Conservation (phyloP, 495 filamentous ascomycete species). For the Podospora pseudocomata region DNA sequence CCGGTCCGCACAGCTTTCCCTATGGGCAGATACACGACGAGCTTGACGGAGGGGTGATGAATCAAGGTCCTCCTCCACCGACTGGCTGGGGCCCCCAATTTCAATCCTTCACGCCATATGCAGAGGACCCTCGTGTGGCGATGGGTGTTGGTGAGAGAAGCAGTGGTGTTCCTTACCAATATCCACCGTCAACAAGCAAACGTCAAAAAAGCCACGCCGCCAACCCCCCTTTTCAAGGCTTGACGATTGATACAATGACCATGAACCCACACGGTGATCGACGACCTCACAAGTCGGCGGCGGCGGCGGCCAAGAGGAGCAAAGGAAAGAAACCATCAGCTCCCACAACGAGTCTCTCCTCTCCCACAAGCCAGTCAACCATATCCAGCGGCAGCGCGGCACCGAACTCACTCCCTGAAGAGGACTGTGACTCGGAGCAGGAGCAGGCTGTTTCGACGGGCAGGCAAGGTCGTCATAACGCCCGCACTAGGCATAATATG, state of each 20-base stretch:
- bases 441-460: not conserved
- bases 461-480: not conserved
- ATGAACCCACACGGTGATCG: not conserved
- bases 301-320: not conserved
- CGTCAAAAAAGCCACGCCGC: not conserved
- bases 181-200: not conserved
- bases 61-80: not conserved
- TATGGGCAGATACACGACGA: not conserved
- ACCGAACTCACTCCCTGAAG: not conserved
- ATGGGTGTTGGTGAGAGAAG: not conserved
- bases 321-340: not conserved
- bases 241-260: not conserved
- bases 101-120: not conserved
- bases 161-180: not conserved
- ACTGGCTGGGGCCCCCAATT: not conserved
- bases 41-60: not conserved
- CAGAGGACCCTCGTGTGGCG: not conserved
- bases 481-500: conserved; percentile 23
- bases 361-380: not conserved
- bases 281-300: not conserved
- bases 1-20: not conserved
- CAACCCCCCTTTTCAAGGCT: not conserved
- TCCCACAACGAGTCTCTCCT: not conserved
- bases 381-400: not conserved
- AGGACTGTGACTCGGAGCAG: not conserved